These are phyloP conservation scores for Kondoa malvinella DNA, from an alignment of 768 basidiomycete genomes.

Conservation along the genomic window DNA sequence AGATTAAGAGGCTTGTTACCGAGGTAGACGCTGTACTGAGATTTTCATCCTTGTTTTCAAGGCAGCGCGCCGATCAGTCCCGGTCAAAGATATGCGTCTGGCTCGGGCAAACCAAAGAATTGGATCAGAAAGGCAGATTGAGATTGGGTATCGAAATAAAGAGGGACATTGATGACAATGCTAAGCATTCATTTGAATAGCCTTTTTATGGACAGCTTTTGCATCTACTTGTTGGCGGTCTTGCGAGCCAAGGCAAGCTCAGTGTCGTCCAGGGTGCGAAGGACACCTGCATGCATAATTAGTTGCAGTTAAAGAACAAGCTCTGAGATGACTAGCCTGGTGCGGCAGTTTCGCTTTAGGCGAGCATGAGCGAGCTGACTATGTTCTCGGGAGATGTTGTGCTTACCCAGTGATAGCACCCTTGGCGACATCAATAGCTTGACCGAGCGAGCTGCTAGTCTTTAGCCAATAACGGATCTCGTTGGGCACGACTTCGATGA, in stretches of 20 bases:
- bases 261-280: not conserved
- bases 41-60: not conserved
- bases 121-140: not conserved
- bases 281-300: not conserved
- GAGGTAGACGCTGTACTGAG: not conserved
- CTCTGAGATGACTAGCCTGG: conserved; percentile 20
- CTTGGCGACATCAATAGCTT: conserved; percentile 20
- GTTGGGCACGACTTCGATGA: conserved; percentile 22
- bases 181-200: no score
- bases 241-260: conserved; percentile 18
- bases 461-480: conserved; percentile 22
- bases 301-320: not conserved
- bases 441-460: conserved; percentile 17
- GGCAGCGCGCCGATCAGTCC: not conserved
- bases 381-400: not conserved
- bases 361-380: not conserved
- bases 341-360: conserved; percentile 18
- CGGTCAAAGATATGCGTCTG: not conserved
- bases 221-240: conserved; percentile 16
- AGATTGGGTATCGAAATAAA: not conserved
- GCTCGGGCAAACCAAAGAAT: not conserved
- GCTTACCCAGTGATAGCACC: conserved; percentile 17
- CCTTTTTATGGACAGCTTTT: no score
- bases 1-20: not conserved
- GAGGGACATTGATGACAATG: no score